Evolutionary conservation across 768 basidiomycete genomes (phyloP).

Genomic region (Candolleomyces eurysporus): DNA sequence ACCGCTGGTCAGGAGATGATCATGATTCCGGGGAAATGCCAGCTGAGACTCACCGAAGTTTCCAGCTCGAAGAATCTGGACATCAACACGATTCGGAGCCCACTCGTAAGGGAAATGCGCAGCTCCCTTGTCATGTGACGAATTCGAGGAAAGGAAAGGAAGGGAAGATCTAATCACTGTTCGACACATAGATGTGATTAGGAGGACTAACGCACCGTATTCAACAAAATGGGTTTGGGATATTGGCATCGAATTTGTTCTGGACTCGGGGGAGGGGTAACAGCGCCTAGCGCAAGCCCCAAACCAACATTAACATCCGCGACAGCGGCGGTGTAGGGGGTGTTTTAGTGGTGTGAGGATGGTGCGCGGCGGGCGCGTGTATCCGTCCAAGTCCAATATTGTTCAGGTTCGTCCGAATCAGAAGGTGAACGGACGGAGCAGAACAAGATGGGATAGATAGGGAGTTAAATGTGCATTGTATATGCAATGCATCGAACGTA

Average conservation of each 20-base stretch:
- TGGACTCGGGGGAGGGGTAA: slow-evolving; percentile 63
- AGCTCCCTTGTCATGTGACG: slow-evolving; percentile 44
- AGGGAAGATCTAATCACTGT: slow-evolving; percentile 11
- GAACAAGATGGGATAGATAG: background rate
- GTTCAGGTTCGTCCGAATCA: background rate
- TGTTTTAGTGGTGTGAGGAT: too few species aligned
- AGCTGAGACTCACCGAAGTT: slow-evolving; percentile 47
- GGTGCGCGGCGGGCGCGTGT: too few species aligned
- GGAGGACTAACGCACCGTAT: slow-evolving; percentile 48
- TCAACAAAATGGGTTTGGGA: slow-evolving; percentile 78
- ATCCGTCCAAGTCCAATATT: too few species aligned
- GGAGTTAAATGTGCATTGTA: background rate
- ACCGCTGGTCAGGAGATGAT: too few species aligned
- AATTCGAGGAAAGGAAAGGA: slow-evolving; percentile 1
- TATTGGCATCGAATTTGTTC: slow-evolving; percentile 68
- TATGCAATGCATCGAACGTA: slow-evolving; percentile 4
- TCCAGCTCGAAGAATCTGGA: slow-evolving; percentile 77
- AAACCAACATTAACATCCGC: too few species aligned
- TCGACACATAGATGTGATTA: slow-evolving; percentile 11
- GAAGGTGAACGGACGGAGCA: background rate
- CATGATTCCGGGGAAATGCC: too few species aligned
- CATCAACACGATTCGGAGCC: slow-evolving; percentile 69
- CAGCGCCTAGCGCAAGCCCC: slow-evolving; percentile 34
- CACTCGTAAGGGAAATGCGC: slow-evolving; percentile 70
- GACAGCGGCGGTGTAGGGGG: too few species aligned